Conservation (phyloP, 129 eudicot genomes). For the Artemisia annua region DNA sequence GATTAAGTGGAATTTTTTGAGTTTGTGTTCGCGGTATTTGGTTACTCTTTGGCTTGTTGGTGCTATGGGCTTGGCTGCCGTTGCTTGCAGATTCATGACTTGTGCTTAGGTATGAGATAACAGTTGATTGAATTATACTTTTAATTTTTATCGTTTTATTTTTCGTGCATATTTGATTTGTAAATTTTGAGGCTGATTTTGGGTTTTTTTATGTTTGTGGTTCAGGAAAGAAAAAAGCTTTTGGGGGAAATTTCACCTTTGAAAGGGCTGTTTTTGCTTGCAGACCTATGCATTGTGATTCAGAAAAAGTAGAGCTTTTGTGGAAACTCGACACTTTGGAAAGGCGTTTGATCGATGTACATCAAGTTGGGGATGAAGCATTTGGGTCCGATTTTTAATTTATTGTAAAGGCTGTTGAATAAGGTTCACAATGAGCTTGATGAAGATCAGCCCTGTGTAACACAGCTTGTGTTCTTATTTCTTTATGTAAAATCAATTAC, state of each 20-base stretch:
- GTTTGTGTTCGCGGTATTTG: conserved; percentile 52
- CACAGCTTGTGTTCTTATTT: conserved; percentile 18
- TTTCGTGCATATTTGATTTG: background rate
- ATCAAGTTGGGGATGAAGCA: conserved; percentile 42
- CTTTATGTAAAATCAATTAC: background rate
- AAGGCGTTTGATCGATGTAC: background rate
- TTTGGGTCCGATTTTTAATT: conserved; percentile 30
- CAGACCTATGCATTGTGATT: too few species aligned
- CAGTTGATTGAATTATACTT: background rate
- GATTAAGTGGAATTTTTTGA: conserved; percentile 73
- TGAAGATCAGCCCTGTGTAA: background rate
- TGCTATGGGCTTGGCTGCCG: conserved; percentile 54
- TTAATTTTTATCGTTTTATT: background rate
- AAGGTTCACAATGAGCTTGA: background rate
- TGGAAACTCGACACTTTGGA: background rate
- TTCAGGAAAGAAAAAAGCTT: background rate
- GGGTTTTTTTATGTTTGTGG: background rate
- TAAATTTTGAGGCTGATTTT: background rate
- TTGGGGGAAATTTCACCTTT: too few species aligned
- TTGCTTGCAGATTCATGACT: conserved; percentile 61
- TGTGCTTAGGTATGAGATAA: conserved; percentile 37
- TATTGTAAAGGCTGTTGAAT: background rate
- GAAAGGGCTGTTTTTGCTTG: too few species aligned
- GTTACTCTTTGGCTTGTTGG: conserved; percentile 54
- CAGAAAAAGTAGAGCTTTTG: too few species aligned